Base-by-base conservation (phyloP, 176 grass and related monocot species). In the Avena atlantica region DNA sequence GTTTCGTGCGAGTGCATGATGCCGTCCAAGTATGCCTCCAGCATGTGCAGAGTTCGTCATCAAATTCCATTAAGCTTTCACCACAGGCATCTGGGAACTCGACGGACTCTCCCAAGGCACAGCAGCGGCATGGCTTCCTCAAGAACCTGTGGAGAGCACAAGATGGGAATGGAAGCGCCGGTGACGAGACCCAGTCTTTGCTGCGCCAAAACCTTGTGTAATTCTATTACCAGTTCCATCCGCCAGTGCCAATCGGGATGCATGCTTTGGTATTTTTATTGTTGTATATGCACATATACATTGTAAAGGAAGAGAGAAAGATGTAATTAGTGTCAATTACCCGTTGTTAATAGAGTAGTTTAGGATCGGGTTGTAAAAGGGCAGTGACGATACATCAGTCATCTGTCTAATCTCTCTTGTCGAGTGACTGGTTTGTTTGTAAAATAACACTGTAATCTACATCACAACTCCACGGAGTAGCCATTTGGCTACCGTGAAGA, bases 1-100 rank as follows among this genome's bases (percentile, higher is more conserved):
- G 89, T 75, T 98, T 95, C 45, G 96, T 98, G 51, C 85, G 96
- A 61, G 93, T 98, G 76, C 96, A 98, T 34, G 96, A 98, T 17
- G 90, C 96, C 0, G 88, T 98, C 25, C 96, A 98, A 89, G 91
- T 94, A 61, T 95, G 96, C 85, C 90, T 98, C 42, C 96, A 91
- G 84, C 92, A 94, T 70, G 92, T 92, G 51, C 93, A 92, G 49
- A 91, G 34, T 44, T 83, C 85, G 16, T 79, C 84, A 21, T 58
- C 78, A 71, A 79, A 24, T 61, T 15, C 73, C 47, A 64, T 83
- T 9, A 90, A 78, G 44, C 56, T 83, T n/a, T 40, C 73, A 9
- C 19, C 56, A 4, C 85, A 90, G 24, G 47, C 23, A 53, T 79
- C 89, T 20, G 74, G 34, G 66, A 49, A 79, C 73, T 77, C 80